Evolutionary conservation across 2,329 filamentous ascomycete species (phyloP).

Genomic region (Monosporascus sp.): DNA sequence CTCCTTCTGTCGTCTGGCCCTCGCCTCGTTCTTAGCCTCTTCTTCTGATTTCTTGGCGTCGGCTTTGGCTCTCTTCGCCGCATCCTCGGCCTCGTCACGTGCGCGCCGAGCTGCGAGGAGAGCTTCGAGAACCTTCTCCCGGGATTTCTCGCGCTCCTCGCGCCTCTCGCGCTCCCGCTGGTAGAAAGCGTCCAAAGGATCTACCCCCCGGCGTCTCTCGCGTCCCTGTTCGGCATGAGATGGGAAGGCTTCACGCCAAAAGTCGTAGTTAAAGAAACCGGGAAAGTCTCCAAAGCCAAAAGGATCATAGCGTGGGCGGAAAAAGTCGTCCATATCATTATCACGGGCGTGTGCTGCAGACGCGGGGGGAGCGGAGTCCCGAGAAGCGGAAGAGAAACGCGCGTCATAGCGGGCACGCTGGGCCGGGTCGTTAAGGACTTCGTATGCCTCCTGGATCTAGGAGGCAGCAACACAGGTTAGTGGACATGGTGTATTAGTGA

Average conservation of each 20-base stretch:
- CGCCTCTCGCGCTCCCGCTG: neutral
- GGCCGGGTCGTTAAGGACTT: slow-evolving; percentile 15
- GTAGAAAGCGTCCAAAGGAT: neutral
- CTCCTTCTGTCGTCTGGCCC: neutral
- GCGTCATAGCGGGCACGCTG: slow-evolving; percentile 17
- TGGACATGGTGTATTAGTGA: neutral
- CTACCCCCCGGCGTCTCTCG: neutral
- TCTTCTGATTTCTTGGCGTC: slow-evolving; percentile 7
- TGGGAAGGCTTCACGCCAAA: too few relatives aligned
- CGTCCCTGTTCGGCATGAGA: too few relatives aligned
- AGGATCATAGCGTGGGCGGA: neutral
- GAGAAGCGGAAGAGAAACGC: neutral
- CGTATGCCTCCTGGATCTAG: slow-evolving; percentile 21
- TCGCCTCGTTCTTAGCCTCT: slow-evolving; percentile 1
- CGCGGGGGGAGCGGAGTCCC: neutral
- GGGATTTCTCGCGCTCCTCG: neutral
- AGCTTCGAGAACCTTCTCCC: neutral
- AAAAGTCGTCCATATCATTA: neutral
- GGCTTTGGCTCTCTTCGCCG: slow-evolving; percentile 2
- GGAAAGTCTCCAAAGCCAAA: neutral
- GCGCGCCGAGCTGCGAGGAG: neutral
- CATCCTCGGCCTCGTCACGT: slow-evolving; percentile 1
- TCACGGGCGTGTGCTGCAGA: neutral
- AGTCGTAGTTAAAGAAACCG: too few relatives aligned
- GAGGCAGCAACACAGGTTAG: neutral